Base-by-base conservation (phyloP, 73 alveolate species). In the Tetrahymena malaccensis region DNA sequence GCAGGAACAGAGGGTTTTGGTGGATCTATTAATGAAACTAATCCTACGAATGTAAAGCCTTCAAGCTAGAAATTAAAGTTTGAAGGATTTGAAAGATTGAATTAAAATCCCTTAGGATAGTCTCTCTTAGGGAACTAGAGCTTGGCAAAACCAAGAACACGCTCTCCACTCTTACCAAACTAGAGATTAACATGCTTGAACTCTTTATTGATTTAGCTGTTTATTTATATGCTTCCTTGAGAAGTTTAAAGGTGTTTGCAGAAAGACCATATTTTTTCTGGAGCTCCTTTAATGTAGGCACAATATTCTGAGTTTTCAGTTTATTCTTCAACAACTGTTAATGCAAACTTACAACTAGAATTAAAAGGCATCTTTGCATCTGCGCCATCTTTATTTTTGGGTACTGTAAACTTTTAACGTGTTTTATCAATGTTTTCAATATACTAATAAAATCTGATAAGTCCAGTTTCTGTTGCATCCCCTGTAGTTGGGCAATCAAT, bases 271-370 rank as follows among this genome's bases (percentile, higher is more conserved):
- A 99, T 97, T 96, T 99, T 96, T 94, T 98, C 99, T 9, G 99
- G 99, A 37, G 99, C 99, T n/a, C 99, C 99, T 95, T 99, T 99
- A 97, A 98, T 95, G 96, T 98, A 96, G 19, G 98, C 93, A 97
- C 97, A 95, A 89, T 85, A 95, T 43, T 70, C 70, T 43, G 97
- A 95, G 10, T 95, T 93, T n/a, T 44, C 98, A 50, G 93, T 94
- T 34, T 95, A 94, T 22, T 94, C 85, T 95, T 96, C 96, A 25
- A 93, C 89, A 12, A 96, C 83, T 9, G 96, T 56, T 35, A 96
- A 38, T 4, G 96, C 98, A 96, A 84, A 96, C 38, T 96, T 96
- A 57, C 94, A 93, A 0, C 96, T 70, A 35, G 97, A 96, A 44
- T 97, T 93, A 95, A 98, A 98, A 93, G 99, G 98, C 96, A 97